These are phyloP conservation scores for Helenozyma rhizophorensis DNA, from an alignment of 805 yeast genomes.

Conservation along the genomic window DNA sequence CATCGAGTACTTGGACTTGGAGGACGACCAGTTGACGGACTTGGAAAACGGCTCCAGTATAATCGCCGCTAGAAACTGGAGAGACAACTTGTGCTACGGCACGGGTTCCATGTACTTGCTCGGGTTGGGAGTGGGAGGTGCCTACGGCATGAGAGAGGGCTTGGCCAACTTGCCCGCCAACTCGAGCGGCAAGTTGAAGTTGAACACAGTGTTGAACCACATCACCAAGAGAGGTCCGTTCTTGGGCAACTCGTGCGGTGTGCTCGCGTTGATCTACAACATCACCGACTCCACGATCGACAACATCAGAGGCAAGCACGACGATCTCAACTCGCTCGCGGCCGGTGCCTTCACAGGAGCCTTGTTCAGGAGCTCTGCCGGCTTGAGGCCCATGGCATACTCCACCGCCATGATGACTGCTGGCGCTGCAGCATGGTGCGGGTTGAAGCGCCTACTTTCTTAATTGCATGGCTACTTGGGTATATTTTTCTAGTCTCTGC, in stretches of 20 bases:
- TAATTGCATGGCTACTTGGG: slow-evolving; percentile 13
- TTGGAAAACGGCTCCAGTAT: slow-evolving; percentile 86
- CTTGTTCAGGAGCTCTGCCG: slow-evolving; percentile 78
- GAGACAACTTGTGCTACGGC: slow-evolving; percentile 96
- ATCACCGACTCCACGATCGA: slow-evolving; percentile 77
- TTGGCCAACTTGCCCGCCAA: slow-evolving; percentile 67
- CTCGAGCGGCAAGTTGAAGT: slow-evolving; percentile 74
- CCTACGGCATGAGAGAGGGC: slow-evolving; percentile 86
- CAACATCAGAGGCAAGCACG: slow-evolving; percentile 82
- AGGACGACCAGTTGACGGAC: slow-evolving; percentile 67
- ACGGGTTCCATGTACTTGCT: slow-evolving; percentile 89
- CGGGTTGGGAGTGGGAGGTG: slow-evolving; percentile 87
- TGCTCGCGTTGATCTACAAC: slow-evolving; percentile 85
- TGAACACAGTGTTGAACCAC: slow-evolving; percentile 87
- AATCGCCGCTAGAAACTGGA: slow-evolving; percentile 96
- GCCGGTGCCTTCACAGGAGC: slow-evolving; percentile 96
- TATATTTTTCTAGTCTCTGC: slow-evolving; percentile 9
- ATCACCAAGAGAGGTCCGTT: slow-evolving; percentile 95
- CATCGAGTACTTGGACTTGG: slow-evolving; percentile 85
- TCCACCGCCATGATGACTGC: slow-evolving; percentile 81
- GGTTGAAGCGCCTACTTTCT: slow-evolving; percentile 48
- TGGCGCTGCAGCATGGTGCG: slow-evolving; percentile 93
- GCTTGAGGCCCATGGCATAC: slow-evolving; percentile 82
- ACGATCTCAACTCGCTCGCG: slow-evolving; percentile 72
- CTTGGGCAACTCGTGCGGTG: slow-evolving; percentile 93